Evolutionary conservation across 768 basidiomycete genomes (phyloP), one percentile per base, ranked within the genome.

Genomic region (Suillus paluster): DNA sequence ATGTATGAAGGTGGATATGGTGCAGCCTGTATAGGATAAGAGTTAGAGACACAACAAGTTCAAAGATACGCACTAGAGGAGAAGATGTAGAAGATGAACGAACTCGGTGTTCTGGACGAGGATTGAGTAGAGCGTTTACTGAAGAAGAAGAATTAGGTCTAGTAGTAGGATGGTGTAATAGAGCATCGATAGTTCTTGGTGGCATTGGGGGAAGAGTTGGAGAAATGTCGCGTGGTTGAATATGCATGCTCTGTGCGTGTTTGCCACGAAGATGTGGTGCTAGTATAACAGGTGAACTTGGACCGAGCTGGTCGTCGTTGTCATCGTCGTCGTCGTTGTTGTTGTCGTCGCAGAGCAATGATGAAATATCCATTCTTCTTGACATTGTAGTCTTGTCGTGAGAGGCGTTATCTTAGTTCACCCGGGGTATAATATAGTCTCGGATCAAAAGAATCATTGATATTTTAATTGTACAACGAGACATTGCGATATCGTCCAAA

Each of bases 401-500:
- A 34, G 63, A 62, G 52, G 59, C 49, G 21, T 49, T 17, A 5
- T 42, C 42, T 19, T 60, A 55, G 9, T 46, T 38, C 36, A 57
- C 38, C 34, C 55, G 41, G n/a, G n/a, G n/a, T n/a, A 41, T 17
- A 57, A 23, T 38, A 25, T 27, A 23, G 6, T 30, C 30, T 30
- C 41, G 57, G 39, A 57, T 23, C n/a, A 25, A 34, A 57, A 6
- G 17, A 33, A 38, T 34, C 30, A n/a, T 36, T 39, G 34, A 39
- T 36, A 2, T 10, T 11, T 36, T 11, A 11, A 36, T 36, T 93
- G 88, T 93, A 90, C 90, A 86, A 92, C 91, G 84, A 86, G 89
- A 92, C 91, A 92, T 92, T 94, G 92, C 92, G 89, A 83, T 82
- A 78, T 70, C 72, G 79, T 83, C 87, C 90, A 91, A 72, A 76